These are phyloP conservation scores for Podospora pseudocomata DNA, from an alignment of 495 filamentous ascomycete genomes.

Conservation along the genomic window DNA sequence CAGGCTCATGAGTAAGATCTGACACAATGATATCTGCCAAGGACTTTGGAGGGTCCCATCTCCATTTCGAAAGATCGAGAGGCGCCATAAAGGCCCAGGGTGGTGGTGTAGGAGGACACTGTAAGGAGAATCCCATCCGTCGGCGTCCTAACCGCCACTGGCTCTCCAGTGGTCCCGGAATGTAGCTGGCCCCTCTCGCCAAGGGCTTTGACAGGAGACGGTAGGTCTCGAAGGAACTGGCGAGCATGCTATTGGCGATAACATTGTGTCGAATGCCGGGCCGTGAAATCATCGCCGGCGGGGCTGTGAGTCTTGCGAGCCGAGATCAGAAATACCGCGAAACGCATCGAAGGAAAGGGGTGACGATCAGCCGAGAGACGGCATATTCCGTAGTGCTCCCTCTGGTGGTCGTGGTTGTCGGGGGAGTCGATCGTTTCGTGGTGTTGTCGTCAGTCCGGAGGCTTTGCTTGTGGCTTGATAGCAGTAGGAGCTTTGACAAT, in stretches of 20 bases:
- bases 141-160: slow-evolving; percentile 51
- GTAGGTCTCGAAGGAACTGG: slow-evolving; percentile 40
- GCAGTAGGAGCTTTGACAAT: background rate
- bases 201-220: slow-evolving; percentile 28
- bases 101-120: slow-evolving; percentile 34
- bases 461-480: background rate
- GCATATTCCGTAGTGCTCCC: background rate
- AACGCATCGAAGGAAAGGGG: background rate
- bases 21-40: background rate
- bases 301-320: slow-evolving; percentile 7
- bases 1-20: background rate
- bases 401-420: background rate
- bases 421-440: background rate
- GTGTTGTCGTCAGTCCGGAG: background rate
- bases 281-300: slow-evolving; percentile 34
- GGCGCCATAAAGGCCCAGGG: slow-evolving; percentile 40
- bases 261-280: slow-evolving; percentile 21
- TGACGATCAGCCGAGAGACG: background rate
- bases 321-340: background rate
- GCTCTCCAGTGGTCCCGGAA: slow-evolving; percentile 51
- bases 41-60: slow-evolving; percentile 46
- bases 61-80: slow-evolving; percentile 44
- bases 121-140: slow-evolving; percentile 42
- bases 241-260: slow-evolving; percentile 29
- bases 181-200: slow-evolving; percentile 37